A percentile compares a stretch with the other conserved stretches of the same genome.
Conservation (phyloP, 1,284 basidiomycete species). For the Fomitopsis pinicola region DNA sequence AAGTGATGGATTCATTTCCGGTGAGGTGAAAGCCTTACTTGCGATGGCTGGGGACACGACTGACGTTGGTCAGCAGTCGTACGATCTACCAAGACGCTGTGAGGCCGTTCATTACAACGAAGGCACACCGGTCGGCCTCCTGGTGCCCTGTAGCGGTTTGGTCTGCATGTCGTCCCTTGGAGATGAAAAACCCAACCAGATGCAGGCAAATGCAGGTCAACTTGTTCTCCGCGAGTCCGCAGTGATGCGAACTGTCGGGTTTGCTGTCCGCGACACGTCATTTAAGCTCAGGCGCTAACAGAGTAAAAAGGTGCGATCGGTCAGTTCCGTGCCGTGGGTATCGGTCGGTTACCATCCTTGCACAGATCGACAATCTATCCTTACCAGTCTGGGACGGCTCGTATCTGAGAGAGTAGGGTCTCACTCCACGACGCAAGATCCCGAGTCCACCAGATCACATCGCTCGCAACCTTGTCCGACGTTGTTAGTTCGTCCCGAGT, state of each 20-base stretch:
- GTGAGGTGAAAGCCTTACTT: no score
- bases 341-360: not conserved
- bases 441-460: not conserved
- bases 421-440: not conserved
- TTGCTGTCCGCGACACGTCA: not conserved
- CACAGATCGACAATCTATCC: slow-evolving; percentile 4
- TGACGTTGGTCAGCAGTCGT: no score
- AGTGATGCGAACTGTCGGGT: not conserved
- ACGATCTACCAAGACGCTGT: no score
- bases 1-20: no score
- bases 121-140: no score
- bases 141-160: not conserved
- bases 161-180: not conserved
- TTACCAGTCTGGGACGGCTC: slow-evolving; percentile 1
- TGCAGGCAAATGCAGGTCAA: not conserved
- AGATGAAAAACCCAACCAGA: not conserved
- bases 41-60: no score
- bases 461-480: slow-evolving; percentile 1
- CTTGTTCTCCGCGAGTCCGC: not conserved
- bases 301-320: not conserved
- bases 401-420: not conserved
- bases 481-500: not conserved
- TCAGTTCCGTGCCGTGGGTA: not conserved
- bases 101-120: no score
- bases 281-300: slow-evolving; percentile 3